Evolutionary conservation across 2,329 filamentous ascomycete genomes (phyloP).

Genomic region (Colletotrichum coccodes): DNA sequence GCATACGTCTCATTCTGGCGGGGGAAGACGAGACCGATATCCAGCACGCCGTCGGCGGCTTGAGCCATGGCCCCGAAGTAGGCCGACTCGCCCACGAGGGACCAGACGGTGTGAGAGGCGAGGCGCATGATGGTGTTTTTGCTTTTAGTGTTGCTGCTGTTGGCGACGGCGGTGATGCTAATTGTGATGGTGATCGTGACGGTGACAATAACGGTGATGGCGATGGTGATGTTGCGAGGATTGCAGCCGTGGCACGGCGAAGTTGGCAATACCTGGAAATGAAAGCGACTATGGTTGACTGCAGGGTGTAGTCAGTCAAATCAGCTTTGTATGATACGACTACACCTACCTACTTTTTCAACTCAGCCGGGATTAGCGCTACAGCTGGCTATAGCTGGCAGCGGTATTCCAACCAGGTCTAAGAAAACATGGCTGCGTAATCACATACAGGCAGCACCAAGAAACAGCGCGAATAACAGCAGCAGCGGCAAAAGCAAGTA

Average conservation of each 20-base stretch:
- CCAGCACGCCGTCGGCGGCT: conserved; percentile 27
- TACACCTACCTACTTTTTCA: too few species aligned
- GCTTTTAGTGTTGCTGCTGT: background rate
- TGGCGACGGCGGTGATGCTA: background rate
- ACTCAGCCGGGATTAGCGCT: too few species aligned
- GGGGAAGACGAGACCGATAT: conserved; percentile 43
- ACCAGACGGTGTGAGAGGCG: conserved; percentile 1
- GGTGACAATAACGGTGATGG: background rate
- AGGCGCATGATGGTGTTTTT: conserved; percentile 22
- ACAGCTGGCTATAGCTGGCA: too few species aligned
- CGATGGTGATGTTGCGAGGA: background rate
- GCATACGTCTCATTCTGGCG: conserved; percentile 42
- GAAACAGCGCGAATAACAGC: too few species aligned
- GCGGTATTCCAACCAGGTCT: too few species aligned
- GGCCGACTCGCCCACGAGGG: conserved; percentile 23
- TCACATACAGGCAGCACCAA: too few species aligned
- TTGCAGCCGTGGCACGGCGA: background rate
- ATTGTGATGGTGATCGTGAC: background rate
- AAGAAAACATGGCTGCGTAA: too few species aligned
- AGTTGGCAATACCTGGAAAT: background rate
- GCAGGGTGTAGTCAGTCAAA: background rate
- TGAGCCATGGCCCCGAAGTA: conserved; percentile 16
- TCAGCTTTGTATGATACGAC: background rate
- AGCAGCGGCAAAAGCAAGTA: too few species aligned
- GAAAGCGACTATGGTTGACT: background rate